Evolutionary conservation across 495 filamentous ascomycete genomes (phyloP), one percentile per base, ranked within the genome.

Genomic region (Beverwykella pulmonaria): DNA sequence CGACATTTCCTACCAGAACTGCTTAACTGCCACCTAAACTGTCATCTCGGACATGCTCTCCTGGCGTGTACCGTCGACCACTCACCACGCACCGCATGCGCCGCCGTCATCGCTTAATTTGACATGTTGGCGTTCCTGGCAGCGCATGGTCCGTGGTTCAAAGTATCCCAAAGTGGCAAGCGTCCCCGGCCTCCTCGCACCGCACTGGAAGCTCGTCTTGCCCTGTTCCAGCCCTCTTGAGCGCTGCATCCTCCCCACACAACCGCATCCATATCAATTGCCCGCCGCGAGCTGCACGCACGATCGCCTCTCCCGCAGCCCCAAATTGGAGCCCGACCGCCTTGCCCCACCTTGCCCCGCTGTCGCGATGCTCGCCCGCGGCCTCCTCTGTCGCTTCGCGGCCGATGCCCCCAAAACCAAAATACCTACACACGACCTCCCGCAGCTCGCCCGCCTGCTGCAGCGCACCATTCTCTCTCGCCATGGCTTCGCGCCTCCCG

Each of bases 361-460:
- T 15, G 44, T 26, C 48, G 48, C 57, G 7, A 72, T 72, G 70
- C 59, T 69, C 36, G 70, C 66, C 36, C 70, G 70, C 70, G 70
- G 70, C 36, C 29, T 69, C 29, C 61, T 72, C 66, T 63, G 70
- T 61, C 70, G 70, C 63, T 53, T 72, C 47, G 65, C 70, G 20
- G 66, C 70, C 29, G 66, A 72, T 56, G 61, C 59, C 29, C 62
- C 66, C 29, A 69, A 67, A 69, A 72, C 66, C 41, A 72, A 67
- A 72, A 69, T 66, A 69, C 63, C 66, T 63, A 69, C 70, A 63
- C 70, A 66, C 58, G 63, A 72, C 67, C 60, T 72, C 48, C 41
- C 69, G 14, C 65, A 65, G 60, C 66, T 72, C 66, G 46, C 66
- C 34, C 49, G 58, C 36, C 55, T 66, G 17, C 19, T 72, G 58